Base-by-base conservation (phyloP, 768 basidiomycete genomes). In the Solioccasus polychromus region DNA sequence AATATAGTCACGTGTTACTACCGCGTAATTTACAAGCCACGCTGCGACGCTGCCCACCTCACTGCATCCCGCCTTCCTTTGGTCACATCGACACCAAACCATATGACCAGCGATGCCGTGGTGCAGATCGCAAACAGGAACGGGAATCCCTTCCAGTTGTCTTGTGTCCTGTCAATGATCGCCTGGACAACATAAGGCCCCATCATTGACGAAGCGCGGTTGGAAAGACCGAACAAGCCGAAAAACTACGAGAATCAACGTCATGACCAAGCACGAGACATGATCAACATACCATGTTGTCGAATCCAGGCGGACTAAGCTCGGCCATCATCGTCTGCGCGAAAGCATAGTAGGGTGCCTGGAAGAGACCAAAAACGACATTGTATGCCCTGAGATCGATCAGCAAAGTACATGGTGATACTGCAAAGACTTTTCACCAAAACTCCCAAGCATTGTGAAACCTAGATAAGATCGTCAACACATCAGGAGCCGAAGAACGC, bases 251-350 rank as follows among this genome's bases (percentile, higher is more conserved):
- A n/a, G n/a, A n/a, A n/a, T n/a, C n/a, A n/a, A n/a, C n/a, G n/a
- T n/a, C n/a, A n/a, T n/a, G n/a, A n/a, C n/a, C n/a, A n/a, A n/a
- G n/a, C n/a, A n/a, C n/a, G n/a, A n/a, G n/a, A 28, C 10, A 10
- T 32, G 8, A 18, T 15, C 23, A 25, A 42, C 58, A 18, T 45
- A 76, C 78, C 79, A 80, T 90, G 59, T 90, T 88, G 54, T 92
- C 90, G 58, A 88, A 92, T 1, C 90, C 91, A 1, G 88, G 85
- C 11, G 90, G 90, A 6, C 85, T 82, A 10, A 94, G 77, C 63
- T 93, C 91, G 1, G 87, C 85, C 87, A 90, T 90, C 84, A 88
- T 86, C 0, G 86, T 89, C 60, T 88, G 83, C 3, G 88, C 81
- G 60, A 85, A 89, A 1, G 91, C 87, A 59, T 88, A 92, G 67